Conservation (phyloP, 2,329 filamentous ascomycete genomes). For the Epichloe sp. region DNA sequence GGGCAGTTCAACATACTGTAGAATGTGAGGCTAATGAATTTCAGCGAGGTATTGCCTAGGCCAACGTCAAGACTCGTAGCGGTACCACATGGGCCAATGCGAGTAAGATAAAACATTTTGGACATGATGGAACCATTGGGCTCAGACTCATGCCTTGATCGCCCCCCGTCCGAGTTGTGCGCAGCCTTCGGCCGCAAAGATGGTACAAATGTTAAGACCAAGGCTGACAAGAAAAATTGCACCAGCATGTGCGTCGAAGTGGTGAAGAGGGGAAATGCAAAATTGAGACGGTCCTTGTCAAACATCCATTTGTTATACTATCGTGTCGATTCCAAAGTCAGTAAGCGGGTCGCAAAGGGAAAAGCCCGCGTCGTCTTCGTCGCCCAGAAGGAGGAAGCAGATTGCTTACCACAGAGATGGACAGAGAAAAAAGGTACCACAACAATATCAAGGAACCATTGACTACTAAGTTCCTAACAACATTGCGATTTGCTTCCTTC, state of each 20-base stretch:
- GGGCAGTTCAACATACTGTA: slow-evolving; percentile 49
- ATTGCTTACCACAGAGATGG: slow-evolving; percentile 69
- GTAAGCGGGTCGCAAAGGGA: slow-evolving; percentile 1
- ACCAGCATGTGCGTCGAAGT: slow-evolving; percentile 93
- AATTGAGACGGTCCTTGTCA: slow-evolving; percentile 69
- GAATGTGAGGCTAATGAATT: slow-evolving; percentile 93
- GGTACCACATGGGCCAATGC: slow-evolving; percentile 81
- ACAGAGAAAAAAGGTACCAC: slow-evolving; percentile 87
- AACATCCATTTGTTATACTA: slow-evolving; percentile 99
- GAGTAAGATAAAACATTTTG: slow-evolving; percentile 78
- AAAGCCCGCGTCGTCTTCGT: not conserved
- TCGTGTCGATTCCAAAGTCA: slow-evolving; percentile 8
- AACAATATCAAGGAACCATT: slow-evolving; percentile 73
- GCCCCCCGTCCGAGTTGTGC: slow-evolving; percentile 34
- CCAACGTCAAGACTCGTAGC: slow-evolving; percentile 94
- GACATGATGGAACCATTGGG: slow-evolving; percentile 58
- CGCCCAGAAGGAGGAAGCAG: not conserved
- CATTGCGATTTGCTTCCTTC: slow-evolving; percentile 60
- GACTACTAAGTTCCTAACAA: slow-evolving; percentile 54
- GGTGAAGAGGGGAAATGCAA: slow-evolving; percentile 89
- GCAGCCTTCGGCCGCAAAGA: slow-evolving; percentile 56
- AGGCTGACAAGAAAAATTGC: slow-evolving; percentile 67
- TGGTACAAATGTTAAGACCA: slow-evolving; percentile 73
- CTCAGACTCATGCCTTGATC: slow-evolving; percentile 39
- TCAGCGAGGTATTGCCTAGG: slow-evolving; percentile 86